A percentile compares a stretch with the other conserved stretches of the same genome.
phyloP scores from a whole-genome alignment of 805 yeast genomes.

The Myxozyma lipomycoides region DNA sequence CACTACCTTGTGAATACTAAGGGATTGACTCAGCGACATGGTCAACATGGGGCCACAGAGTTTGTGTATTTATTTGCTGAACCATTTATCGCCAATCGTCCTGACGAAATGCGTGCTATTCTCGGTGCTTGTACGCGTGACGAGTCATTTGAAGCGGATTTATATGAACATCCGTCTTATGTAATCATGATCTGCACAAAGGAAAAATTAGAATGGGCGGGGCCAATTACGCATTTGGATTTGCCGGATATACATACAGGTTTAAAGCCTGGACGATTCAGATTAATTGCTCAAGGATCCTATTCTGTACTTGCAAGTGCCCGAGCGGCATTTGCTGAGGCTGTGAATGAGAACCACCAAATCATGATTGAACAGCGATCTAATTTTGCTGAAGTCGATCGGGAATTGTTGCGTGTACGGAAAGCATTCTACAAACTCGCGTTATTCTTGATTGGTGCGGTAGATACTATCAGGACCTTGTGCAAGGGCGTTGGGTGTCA shows the following conservation, averaged over 20 bases:
- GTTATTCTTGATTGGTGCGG: constrained; percentile 59
- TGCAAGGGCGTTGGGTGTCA: constrained; percentile 62
- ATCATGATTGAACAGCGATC: constrained; percentile 60
- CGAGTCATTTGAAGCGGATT: constrained; percentile 13
- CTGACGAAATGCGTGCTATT: constrained; percentile 19
- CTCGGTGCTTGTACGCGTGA: constrained; percentile 11
- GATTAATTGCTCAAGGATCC: constrained; percentile 70
- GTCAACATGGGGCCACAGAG: constrained; percentile 47
- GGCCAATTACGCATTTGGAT: constrained; percentile 57
- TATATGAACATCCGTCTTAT: constrained; percentile 8
- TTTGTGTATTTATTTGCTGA: constrained; percentile 79
- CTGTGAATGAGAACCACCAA: constrained; percentile 48
- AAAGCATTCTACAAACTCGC: constrained; percentile 65
- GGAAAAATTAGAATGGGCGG: constrained; percentile 89
- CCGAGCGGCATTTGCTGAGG: constrained; percentile 53
- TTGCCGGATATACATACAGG: constrained; percentile 42
- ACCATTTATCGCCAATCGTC: constrained; percentile 37
- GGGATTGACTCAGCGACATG: neutral
- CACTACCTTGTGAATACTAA: constrained; percentile 63
- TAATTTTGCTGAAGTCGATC: constrained; percentile 67
- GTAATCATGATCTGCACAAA: constrained; percentile 54
- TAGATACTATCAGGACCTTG: constrained; percentile 47
- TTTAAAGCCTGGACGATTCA: constrained; percentile 61
- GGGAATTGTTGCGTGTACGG: constrained; percentile 63
- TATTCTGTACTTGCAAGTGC: constrained; percentile 53